phyloP scores from a whole-genome alignment of 306 rosid species.

The Parietaria judaica region DNA sequence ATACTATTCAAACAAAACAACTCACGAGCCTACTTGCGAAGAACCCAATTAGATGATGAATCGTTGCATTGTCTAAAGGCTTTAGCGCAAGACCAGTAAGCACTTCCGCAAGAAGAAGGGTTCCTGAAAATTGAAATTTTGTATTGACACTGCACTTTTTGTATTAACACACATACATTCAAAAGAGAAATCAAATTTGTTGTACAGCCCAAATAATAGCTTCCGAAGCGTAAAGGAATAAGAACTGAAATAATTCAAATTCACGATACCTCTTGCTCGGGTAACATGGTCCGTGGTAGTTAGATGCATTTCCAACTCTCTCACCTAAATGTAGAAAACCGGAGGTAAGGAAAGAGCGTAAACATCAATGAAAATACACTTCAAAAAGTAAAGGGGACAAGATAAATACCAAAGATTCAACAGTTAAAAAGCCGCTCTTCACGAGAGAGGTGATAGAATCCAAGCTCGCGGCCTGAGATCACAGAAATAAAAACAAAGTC shows the following conservation, averaged over 20 bases:
- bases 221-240: neutral
- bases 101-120: conserved; percentile 81
- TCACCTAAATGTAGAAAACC: conserved; percentile 38
- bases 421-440: conserved; percentile 46
- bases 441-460: conserved; percentile 49
- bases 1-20: conserved; percentile 2
- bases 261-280: conserved; percentile 66
- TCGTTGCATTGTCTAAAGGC: conserved; percentile 48
- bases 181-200: neutral
- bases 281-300: conserved; percentile 57
- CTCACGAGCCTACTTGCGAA: conserved; percentile 89
- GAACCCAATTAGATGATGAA: conserved; percentile 70
- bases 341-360: neutral
- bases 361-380: conserved; percentile 3
- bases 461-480: conserved; percentile 54
- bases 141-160: too few relatives aligned
- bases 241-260: conserved; percentile 4
- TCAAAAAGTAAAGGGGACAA: neutral
- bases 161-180: too few relatives aligned
- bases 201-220: neutral
- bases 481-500: conserved; percentile 4
- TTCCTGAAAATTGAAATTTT: conserved; percentile 38
- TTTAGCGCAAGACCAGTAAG: conserved; percentile 48
- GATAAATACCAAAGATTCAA: conserved; percentile 52
- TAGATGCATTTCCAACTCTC: conserved; percentile 77